These are phyloP conservation scores for Wickerhamiella dianesei DNA, from an alignment of 805 yeast genomes.

Conservation along the genomic window DNA sequence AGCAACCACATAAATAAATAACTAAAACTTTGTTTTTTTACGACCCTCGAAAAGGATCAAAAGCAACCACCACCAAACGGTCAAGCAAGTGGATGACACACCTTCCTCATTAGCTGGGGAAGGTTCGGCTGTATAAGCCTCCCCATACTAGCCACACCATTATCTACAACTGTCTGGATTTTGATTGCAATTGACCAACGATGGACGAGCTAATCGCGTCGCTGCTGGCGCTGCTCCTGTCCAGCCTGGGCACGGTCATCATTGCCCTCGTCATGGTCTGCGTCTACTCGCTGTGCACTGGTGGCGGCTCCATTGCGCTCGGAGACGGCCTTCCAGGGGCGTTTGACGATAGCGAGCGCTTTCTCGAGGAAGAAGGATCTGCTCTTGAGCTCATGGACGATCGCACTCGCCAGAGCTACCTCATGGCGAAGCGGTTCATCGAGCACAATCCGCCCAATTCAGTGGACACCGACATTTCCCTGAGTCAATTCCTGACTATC, in stretches of 20 bases:
- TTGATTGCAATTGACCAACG: background rate
- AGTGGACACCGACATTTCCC: conserved; percentile 30
- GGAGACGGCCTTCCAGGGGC: conserved; percentile 40
- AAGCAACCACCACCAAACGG: no score
- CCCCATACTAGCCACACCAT: background rate
- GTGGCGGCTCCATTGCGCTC: conserved; percentile 23
- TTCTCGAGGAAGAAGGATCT: conserved; percentile 47
- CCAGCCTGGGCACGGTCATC: conserved; percentile 7
- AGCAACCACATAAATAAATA: no score
- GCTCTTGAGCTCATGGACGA: conserved; percentile 50
- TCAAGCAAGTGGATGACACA: no score
- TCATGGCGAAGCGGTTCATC: conserved; percentile 43
- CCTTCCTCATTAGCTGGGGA: no score
- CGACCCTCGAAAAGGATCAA: no score
- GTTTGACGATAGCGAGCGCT: conserved; percentile 48
- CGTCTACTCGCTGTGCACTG: conserved; percentile 10
- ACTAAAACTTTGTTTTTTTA: no score
- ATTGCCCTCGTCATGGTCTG: conserved; percentile 8
- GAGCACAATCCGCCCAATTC: conserved; percentile 32
- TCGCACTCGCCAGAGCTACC: conserved; percentile 41
- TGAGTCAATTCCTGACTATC: conserved; percentile 50
- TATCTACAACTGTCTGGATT: background rate
- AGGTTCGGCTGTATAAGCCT: no score
- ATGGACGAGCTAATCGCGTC: conserved; percentile 7
- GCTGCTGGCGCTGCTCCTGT: conserved; percentile 8